A percentile compares a stretch with the other conserved stretches of the same genome.
Evolutionary conservation across 176 grass and related monocot genomes (phyloP).

Genomic region (Tillandsia leiboldiana): DNA sequence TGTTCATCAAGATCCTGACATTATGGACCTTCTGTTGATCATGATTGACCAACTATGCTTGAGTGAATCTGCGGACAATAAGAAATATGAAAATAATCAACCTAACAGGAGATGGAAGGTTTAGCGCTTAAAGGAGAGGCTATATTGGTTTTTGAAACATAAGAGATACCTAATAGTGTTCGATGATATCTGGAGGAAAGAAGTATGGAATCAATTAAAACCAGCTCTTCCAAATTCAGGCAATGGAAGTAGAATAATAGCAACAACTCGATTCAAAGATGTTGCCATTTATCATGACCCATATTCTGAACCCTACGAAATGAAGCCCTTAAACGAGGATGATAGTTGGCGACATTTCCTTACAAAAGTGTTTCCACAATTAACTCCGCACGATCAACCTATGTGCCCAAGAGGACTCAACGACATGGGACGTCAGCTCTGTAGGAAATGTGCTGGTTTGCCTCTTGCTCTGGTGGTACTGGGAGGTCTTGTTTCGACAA

Average conservation of each 20-base stretch:
- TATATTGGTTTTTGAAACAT: not conserved
- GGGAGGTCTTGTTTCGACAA: not conserved
- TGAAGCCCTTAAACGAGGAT: not conserved
- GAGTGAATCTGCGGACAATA: no score
- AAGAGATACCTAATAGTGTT: not conserved
- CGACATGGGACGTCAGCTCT: not conserved
- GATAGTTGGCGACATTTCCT: not conserved
- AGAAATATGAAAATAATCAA: no score
- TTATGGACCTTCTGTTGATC: not conserved
- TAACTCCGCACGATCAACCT: not conserved
- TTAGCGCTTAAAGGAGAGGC: not conserved
- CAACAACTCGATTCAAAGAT: not conserved
- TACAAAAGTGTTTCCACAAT: not conserved
- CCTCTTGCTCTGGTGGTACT: not conserved
- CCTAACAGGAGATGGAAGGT: no score
- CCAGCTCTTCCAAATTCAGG: not conserved
- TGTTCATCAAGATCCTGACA: not conserved
- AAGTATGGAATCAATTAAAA: not conserved
- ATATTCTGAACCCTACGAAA: not conserved
- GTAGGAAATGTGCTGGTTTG: not conserved
- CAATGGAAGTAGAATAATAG: not conserved
- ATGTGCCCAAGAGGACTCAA: not conserved
- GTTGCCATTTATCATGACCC: not conserved
- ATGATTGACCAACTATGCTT: not conserved
- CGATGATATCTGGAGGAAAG: constrained; percentile 1